A percentile compares a stretch with the other conserved stretches of the same genome.
These are phyloP conservation scores for Euptelea pleiosperma DNA, from an alignment of 164 flowering plant species.

Conservation along the genomic window DNA sequence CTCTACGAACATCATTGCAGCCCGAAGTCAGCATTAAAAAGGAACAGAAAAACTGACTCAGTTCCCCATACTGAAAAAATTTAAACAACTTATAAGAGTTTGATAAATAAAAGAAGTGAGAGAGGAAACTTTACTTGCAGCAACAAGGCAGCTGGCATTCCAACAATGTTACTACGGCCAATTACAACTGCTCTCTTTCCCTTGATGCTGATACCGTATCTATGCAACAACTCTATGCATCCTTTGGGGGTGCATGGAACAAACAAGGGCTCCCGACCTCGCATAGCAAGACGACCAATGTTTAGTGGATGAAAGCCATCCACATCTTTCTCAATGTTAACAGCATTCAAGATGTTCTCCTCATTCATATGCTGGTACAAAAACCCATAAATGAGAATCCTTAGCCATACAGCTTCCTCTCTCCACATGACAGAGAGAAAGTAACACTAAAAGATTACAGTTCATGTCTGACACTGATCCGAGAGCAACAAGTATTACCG, in stretches of 20 bases:
- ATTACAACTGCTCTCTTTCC: conserved; percentile 98
- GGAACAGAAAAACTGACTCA: neutral
- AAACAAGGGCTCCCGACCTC: conserved; percentile 84
- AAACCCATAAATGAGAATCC: neutral
- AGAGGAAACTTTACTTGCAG: conserved; percentile 52
- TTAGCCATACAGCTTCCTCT: neutral
- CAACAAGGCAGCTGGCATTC: conserved; percentile 85
- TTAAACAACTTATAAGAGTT: neutral
- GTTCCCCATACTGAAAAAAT: neutral
- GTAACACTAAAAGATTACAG: no score
- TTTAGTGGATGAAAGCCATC: conserved; percentile 95
- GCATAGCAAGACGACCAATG: conserved; percentile 90
- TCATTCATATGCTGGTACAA: conserved; percentile 72
- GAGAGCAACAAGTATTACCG: neutral
- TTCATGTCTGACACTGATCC: neutral
- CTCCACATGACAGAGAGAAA: neutral
- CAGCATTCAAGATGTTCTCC: conserved; percentile 68
- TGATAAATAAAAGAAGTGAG: neutral
- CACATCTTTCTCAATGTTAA: conserved; percentile 86
- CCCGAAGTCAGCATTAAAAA: neutral
- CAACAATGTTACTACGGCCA: conserved; percentile 97
- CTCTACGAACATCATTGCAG: conserved; percentile 45
- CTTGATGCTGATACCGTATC: conserved; percentile 62
- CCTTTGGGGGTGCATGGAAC: conserved; percentile 98
- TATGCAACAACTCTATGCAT: conserved; percentile 81